Percentiles rank a stretch among this genome's conserved stretches.
These are phyloP conservation scores for Chrysoporthe puriensis DNA, from an alignment of 2,329 filamentous ascomycete genomes.

Conservation along the genomic window DNA sequence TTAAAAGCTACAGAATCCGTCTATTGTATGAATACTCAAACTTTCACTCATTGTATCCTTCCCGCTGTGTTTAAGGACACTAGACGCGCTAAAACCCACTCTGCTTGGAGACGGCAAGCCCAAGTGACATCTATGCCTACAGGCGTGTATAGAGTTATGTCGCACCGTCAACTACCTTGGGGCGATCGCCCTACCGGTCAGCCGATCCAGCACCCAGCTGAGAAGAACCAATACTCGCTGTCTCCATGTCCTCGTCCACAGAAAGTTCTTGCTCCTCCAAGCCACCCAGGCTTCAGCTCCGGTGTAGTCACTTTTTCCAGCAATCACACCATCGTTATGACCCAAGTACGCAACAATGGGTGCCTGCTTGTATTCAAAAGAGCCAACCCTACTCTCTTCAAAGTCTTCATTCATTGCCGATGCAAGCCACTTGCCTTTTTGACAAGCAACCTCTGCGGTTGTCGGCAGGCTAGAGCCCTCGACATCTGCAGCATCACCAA, in stretches of 20 bases:
- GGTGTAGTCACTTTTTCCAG: constrained; percentile 24
- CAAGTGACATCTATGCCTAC: background rate
- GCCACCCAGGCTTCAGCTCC: constrained; percentile 26
- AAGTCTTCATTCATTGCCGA: constrained; percentile 22
- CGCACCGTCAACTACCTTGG: constrained; percentile 1
- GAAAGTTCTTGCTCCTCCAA: constrained; percentile 24
- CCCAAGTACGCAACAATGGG: constrained; percentile 25
- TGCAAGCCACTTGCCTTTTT: constrained; percentile 25
- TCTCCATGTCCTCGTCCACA: constrained; percentile 24
- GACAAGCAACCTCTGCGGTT: constrained; percentile 26
- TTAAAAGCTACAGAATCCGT: too few species aligned
- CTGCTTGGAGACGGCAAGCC: too few species aligned
- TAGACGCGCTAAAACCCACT: too few species aligned
- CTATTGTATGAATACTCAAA: too few species aligned
- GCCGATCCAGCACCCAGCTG: constrained; percentile 23
- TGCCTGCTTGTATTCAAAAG: constrained; percentile 20
- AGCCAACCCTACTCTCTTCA: constrained; percentile 3
- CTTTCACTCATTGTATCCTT: too few species aligned
- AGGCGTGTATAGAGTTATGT: background rate
- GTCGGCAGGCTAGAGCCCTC: constrained; percentile 24
- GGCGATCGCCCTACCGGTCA: constrained; percentile 21
- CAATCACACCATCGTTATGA: constrained; percentile 23
- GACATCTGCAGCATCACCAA: constrained; percentile 24
- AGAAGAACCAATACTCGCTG: constrained; percentile 19
- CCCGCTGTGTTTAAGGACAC: too few species aligned